Conservation (phyloP, 495 filamentous ascomycete species). For the Bryoglossum gracile region DNA sequence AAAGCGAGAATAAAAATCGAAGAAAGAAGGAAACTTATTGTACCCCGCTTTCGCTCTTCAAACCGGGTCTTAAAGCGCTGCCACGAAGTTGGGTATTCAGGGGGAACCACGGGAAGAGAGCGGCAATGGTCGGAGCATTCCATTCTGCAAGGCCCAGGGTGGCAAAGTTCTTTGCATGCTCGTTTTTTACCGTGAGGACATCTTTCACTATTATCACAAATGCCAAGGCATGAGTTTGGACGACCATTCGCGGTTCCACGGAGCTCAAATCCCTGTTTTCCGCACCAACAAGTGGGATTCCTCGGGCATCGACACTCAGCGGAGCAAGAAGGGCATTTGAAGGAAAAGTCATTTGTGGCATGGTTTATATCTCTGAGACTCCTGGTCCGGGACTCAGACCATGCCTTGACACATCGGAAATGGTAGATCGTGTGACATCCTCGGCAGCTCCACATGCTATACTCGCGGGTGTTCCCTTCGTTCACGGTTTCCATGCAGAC, state of each 20-base stretch:
- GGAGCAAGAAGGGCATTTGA: slow-evolving; percentile 8
- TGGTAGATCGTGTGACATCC: slow-evolving; percentile 8
- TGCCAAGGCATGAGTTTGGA: slow-evolving; percentile 4
- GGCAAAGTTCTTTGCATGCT: slow-evolving; percentile 1
- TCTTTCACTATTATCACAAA: not conserved
- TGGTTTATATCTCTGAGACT: no score
- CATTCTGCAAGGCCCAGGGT: slow-evolving; percentile 10
- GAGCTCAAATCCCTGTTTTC: not conserved
- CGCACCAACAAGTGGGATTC: not conserved
- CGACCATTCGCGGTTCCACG: not conserved
- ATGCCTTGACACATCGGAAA: slow-evolving; percentile 7
- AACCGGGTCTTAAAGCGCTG: not conserved
- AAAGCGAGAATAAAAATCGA: no score
- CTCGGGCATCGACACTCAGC: not conserved
- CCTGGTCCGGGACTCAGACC: not conserved
- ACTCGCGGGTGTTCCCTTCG: not conserved
- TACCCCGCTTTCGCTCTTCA: no score
- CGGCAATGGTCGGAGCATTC: not conserved
- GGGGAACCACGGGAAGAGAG: not conserved
- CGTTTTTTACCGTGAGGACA: not conserved
- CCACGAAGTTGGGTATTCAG: not conserved
- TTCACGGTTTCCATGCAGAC: slow-evolving; percentile 7
- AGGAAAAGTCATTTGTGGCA: no score
- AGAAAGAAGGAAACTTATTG: no score
- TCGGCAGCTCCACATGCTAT: slow-evolving; percentile 11